Percentiles rank a stretch among this genome's conserved stretches.
Conservation (phyloP, 306 rosid species). For the Quercus variabilis region DNA sequence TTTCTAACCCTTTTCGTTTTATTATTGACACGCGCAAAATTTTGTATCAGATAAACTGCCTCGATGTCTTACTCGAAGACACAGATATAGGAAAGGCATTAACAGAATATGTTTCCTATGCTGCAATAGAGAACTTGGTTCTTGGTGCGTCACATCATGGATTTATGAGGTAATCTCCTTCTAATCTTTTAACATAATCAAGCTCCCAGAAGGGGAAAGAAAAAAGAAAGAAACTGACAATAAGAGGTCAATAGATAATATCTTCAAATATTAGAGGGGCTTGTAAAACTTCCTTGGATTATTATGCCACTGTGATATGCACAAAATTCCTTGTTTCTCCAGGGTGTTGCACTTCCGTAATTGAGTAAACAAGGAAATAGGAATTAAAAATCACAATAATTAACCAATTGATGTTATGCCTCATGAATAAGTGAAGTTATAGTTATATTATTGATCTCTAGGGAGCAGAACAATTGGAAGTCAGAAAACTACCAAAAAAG, state of each 20-base stretch:
- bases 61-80: slow-evolving; percentile 84
- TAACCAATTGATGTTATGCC: neutral
- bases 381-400: neutral
- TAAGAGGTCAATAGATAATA: no score
- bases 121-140: slow-evolving; percentile 79
- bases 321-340: neutral
- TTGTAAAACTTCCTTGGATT: neutral
- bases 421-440: neutral
- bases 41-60: slow-evolving; percentile 63
- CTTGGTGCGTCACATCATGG: slow-evolving; percentile 77
- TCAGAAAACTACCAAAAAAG: no score
- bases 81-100: slow-evolving; percentile 66
- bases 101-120: slow-evolving; percentile 67
- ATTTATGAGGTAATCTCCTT: slow-evolving; percentile 60
- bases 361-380: neutral
- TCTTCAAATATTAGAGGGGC: no score
- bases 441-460: neutral
- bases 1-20: neutral
- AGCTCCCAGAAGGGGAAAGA: no score
- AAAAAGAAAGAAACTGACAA: no score
- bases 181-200: no score
- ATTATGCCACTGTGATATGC: neutral
- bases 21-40: neutral
- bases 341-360: neutral
- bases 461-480: neutral